Evolutionary conservation across 2,329 filamentous ascomycete genomes (phyloP).

Genomic region (Fusarium sp.): DNA sequence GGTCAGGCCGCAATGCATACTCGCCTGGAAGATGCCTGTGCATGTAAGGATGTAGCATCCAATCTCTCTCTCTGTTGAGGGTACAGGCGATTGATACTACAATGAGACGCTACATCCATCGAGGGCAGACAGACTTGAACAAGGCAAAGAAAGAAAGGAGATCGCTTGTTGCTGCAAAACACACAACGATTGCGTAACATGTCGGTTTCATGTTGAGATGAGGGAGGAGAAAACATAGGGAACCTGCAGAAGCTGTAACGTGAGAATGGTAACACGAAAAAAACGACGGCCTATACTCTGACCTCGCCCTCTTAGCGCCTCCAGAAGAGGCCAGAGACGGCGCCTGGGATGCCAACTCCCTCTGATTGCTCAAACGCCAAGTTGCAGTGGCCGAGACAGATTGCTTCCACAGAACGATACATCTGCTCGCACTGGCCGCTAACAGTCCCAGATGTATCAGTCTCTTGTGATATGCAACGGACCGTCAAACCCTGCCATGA

Average conservation of each 20-base stretch:
- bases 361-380: neutral
- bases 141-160: neutral
- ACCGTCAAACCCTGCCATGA: neutral
- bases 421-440: neutral
- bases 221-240: conserved; percentile 8
- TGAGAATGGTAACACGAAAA: neutral
- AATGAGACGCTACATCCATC: neutral
- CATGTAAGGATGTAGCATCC: neutral
- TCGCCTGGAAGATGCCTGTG: conserved; percentile 8
- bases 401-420: conserved; percentile 4
- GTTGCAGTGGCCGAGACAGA: conserved; percentile 8
- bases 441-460: neutral
- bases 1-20: conserved; percentile 32
- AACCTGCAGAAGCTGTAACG: conserved; percentile 12
- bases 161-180: neutral
- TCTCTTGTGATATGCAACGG: neutral
- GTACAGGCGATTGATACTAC: neutral
- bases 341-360: neutral
- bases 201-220: conserved; percentile 17
- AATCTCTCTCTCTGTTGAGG: neutral
- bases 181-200: conserved; percentile 16
- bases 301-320: neutral
- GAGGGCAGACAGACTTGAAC: neutral
- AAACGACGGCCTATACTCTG: neutral
- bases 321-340: neutral